Conservation (phyloP, 2,329 filamentous ascomycete species). For the Pezicula radicicola region DNA sequence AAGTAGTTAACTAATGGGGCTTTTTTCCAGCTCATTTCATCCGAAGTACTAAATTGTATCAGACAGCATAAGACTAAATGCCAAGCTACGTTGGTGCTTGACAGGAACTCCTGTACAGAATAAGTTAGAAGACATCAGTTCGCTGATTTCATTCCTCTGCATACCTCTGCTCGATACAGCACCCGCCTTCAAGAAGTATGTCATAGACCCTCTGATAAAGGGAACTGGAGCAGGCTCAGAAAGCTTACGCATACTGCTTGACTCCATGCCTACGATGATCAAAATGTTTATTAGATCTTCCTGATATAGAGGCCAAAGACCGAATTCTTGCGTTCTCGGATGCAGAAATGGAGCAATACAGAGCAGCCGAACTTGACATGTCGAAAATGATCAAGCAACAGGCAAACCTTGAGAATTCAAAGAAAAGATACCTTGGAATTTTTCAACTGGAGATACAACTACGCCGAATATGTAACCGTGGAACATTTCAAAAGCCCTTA, state of each 20-base stretch:
- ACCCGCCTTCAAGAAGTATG: not conserved
- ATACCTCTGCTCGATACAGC: not conserved
- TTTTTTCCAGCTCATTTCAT: conserved; percentile 43
- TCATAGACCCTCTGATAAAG: not conserved
- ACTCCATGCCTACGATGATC: conserved; percentile 37
- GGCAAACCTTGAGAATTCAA: conserved; percentile 24
- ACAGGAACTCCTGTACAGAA: conserved; percentile 27
- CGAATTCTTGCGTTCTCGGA: conserved; percentile 28
- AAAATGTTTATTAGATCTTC: conserved; percentile 34
- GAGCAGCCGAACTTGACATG: conserved; percentile 26
- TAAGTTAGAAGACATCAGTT: conserved; percentile 26
- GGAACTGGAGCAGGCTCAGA: not conserved
- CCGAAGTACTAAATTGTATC: conserved; percentile 43
- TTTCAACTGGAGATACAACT: conserved; percentile 44
- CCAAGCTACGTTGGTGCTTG: conserved; percentile 35
- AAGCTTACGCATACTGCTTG: conserved; percentile 21
- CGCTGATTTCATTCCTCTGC: conserved; percentile 11
- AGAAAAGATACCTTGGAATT: conserved; percentile 30
- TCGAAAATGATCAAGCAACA: conserved; percentile 30
- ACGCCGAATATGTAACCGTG: conserved; percentile 46
- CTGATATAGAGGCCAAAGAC: conserved; percentile 19
- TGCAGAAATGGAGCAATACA: conserved; percentile 27
- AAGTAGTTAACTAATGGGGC: no score
- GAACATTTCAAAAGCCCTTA: conserved; percentile 41
- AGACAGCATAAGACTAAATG: conserved; percentile 37